Base-by-base conservation (phyloP, 176 grass and related monocot species). In the Triticum monococcum region DNA sequence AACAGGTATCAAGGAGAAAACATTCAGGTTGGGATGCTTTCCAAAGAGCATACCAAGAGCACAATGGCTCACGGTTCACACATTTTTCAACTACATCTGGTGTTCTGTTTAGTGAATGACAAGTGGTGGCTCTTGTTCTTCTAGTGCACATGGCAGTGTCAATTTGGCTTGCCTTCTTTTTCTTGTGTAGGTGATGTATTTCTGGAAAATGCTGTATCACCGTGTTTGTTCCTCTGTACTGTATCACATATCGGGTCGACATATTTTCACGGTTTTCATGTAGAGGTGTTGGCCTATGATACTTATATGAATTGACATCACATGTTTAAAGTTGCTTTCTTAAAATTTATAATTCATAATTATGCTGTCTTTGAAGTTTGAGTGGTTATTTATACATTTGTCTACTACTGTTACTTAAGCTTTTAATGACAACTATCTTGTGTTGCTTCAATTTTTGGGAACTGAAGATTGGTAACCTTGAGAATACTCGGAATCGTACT, bases 401-500 rank as follows among this genome's bases (percentile, higher is more conserved):
- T 64, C 18, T 32, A 25, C 33, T 81, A 41, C 38, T 81, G 76
- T 69, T 78, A 25, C 64, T 64, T n/a, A 45, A 88, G 20, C 31
- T 65, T 92, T 46, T 59, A 81, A 11, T 70, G 41, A 25, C 54
- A 84, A 68, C 71, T 72, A 85, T 81, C 13, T 78, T 78, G 35
- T 68, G 74, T 57, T 86, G 18, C 10, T 81, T 38, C 68, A 31
- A 57, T 84, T 68, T 84, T 79, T 33, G 41, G 45, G 82, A 81
- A 79, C 35, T 86, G 83, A 87, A 99, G 97, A 94, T 99, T 74
- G 92, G 97, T 50, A 77, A 88, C 40, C 97, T 99, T 83, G 97
- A 99, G 91, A 94, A 99, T 69, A 96, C 97, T 82, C 95, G 97
- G 79, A 99, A 91, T 82, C 90, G 87, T 43, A 99, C 90, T 38